Base-by-base conservation (phyloP, 495 filamentous ascomycete species). In the Chlorociboria aeruginascens region DNA sequence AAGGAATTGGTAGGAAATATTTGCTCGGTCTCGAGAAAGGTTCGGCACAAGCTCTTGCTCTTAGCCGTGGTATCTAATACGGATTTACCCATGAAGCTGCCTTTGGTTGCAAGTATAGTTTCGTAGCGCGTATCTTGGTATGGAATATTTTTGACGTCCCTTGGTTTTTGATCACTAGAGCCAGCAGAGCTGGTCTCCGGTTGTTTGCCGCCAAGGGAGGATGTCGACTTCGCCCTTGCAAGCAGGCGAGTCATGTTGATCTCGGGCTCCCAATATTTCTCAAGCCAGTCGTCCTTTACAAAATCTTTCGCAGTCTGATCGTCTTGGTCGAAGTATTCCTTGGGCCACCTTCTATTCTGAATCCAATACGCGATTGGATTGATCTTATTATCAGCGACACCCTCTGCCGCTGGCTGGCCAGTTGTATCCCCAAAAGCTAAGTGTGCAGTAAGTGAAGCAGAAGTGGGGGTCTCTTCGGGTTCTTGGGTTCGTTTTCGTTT, bases 81-180 rank as follows among this genome's bases (percentile, higher is more conserved):
- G 8, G 50, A 64, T 46, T 63, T 34, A 7, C 40, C 12, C 66
- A 70, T 68, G 31, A 58, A 71, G 49, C 61, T 64, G 6, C 61
- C 64, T 33, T 63, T 62, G 16, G 55, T 56, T 11, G 32, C 46
- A 46, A 69, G 66, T 8, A 63, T 35, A 3, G 40, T 50, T 14
- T 44, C 30, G 34, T 68, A 71, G 12, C 54, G 45, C 33, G 54
- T 32, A 47, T 61, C 47, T 50, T 41, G n/a, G 40, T 73, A 71
- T 32, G 49, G 58, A 9, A 55, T 56, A 49, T 66, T 71, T 51
- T 69, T 66, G 29, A 30, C 43, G 4, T 33, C n/a, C 37, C 66
- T 57, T 44, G 60, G 63, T 56, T 55, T 61, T 50, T 68, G 45
- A 50, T 68, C 65, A n/a, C n/a, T n/a, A n/a, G n/a, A n/a, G n/a